These are phyloP conservation scores for Quambalaria eucalypti DNA, from an alignment of 1,284 basidiomycete genomes.

Conservation along the genomic window DNA sequence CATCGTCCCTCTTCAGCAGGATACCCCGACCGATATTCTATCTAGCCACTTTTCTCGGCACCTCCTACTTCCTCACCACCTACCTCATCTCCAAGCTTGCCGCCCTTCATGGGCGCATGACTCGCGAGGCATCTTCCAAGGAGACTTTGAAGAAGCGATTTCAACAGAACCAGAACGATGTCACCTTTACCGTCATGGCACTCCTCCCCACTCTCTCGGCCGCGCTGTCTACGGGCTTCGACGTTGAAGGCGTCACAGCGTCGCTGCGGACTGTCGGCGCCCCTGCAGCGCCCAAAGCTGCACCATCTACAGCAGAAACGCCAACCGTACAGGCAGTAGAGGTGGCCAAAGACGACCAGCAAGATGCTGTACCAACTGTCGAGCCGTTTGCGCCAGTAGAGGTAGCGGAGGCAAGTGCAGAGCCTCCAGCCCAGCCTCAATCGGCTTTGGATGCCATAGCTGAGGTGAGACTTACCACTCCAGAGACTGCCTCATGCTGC, in stretches of 20 bases:
- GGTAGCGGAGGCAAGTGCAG: too few relatives aligned
- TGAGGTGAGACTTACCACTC: not conserved
- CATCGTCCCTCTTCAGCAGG: not conserved
- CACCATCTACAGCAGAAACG: not conserved
- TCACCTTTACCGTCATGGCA: conserved; percentile 69
- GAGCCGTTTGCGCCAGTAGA: too few relatives aligned
- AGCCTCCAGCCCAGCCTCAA: too few relatives aligned
- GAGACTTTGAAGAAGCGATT: conserved; percentile 63
- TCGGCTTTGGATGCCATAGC: not conserved
- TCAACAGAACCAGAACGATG: conserved; percentile 70
- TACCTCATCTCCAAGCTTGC: not conserved
- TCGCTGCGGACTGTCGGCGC: conserved; percentile 53
- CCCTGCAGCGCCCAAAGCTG: not conserved
- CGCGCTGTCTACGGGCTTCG: conserved; percentile 65
- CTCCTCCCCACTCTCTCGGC: conserved; percentile 67
- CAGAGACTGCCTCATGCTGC: not conserved
- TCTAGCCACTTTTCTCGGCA: not conserved
- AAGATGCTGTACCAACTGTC: too few relatives aligned
- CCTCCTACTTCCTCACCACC: conserved; percentile 1
- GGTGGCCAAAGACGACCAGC: too few relatives aligned
- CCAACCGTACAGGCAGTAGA: too few relatives aligned
- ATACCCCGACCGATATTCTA: not conserved
- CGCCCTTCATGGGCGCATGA: not conserved
- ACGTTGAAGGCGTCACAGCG: conserved; percentile 68
- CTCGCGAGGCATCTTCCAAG: not conserved